Conservation (phyloP, 495 filamentous ascomycete species). For the Cenococcum geophilum region DNA sequence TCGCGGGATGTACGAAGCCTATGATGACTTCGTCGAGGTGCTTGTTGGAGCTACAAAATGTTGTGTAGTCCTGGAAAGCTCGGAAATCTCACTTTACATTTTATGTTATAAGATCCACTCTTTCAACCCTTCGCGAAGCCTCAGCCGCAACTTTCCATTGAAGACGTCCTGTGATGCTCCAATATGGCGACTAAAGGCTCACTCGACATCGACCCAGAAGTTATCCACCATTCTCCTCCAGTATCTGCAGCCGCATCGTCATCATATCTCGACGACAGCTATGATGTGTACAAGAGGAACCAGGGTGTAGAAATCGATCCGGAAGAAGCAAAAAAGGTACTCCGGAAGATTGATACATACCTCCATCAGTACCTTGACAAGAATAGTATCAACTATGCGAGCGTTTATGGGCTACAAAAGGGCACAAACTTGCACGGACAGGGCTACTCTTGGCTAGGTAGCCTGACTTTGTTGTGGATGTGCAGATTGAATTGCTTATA, state of each 20-base stretch:
- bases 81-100: no score
- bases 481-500: background rate
- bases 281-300: constrained; percentile 42
- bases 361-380: constrained; percentile 56
- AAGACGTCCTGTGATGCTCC: no score
- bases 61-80: no score
- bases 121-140: no score
- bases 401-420: constrained; percentile 51
- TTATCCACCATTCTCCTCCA: constrained; percentile 16
- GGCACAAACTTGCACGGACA: constrained; percentile 49
- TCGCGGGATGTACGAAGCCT: no score
- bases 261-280: constrained; percentile 43
- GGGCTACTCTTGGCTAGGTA: constrained; percentile 53
- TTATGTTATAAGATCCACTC: no score
- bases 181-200: no score
- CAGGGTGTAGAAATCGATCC: constrained; percentile 35
- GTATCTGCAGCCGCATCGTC: constrained; percentile 13
- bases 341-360: constrained; percentile 54
- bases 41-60: no score
- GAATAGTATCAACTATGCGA: constrained; percentile 54
- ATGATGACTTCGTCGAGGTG: no score
- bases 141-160: no score
- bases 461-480: background rate
- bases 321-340: constrained; percentile 45
- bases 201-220: no score